A percentile compares a stretch with the other conserved stretches of the same genome.
phyloP scores from a whole-genome alignment of 805 yeast genomes.

The Sporopachydermia quercuum region DNA sequence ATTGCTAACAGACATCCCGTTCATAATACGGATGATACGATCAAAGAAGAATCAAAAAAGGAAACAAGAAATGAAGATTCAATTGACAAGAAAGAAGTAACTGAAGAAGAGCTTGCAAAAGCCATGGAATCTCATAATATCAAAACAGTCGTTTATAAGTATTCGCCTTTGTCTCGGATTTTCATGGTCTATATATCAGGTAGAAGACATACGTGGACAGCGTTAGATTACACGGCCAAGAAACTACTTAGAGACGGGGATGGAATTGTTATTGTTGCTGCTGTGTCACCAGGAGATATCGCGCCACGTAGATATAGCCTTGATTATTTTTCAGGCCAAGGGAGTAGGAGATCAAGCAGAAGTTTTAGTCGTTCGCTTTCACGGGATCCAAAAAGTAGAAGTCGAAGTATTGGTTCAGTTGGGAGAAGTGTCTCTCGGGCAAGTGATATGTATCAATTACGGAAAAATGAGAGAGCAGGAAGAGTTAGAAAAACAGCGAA shows the following conservation, averaged over 20 bases:
- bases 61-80: not conserved
- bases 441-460: not conserved
- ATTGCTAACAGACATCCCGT: not conserved
- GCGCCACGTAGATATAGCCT: not conserved
- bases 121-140: not conserved
- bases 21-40: not conserved
- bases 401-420: not conserved
- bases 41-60: not conserved
- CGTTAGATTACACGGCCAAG: conserved; percentile 54
- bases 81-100: not conserved
- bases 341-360: not conserved
- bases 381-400: not conserved
- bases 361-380: not conserved
- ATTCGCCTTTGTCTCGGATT: not conserved
- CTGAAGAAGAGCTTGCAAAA: not conserved
- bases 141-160: too few species aligned
- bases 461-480: conserved; percentile 1
- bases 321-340: not conserved
- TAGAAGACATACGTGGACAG: conserved; percentile 69
- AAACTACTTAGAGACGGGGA: conserved; percentile 49
- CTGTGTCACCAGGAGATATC: conserved; percentile 22
- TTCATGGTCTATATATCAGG: conserved; percentile 38
- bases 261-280: conserved; percentile 44
- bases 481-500: conserved; percentile 26
- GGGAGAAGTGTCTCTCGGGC: not conserved